Conservation (phyloP, 345 rosid genomes). For the Eucalyptus victrix region DNA sequence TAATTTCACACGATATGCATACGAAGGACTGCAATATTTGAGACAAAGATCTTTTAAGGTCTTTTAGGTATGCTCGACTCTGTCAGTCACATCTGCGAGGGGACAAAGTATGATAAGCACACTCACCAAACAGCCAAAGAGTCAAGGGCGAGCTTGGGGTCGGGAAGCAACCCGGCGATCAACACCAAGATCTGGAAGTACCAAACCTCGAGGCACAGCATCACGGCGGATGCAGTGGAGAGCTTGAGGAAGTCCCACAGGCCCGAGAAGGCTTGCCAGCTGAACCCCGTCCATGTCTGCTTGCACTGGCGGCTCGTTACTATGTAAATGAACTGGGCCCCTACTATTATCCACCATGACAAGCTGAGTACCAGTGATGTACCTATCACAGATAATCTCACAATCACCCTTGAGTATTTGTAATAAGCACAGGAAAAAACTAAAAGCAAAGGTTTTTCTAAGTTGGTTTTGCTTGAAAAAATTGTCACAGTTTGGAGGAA, state of each 20-base stretch:
- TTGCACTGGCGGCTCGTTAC: constrained; percentile 24
- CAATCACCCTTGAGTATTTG: background rate
- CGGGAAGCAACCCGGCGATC: constrained; percentile 63
- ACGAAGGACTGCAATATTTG: background rate
- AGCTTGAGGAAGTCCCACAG: constrained; percentile 56
- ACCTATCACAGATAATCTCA: constrained; percentile 17
- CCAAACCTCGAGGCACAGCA: constrained; percentile 91
- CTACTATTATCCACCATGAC: constrained; percentile 83
- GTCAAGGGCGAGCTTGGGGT: constrained; percentile 58
- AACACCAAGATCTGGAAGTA: constrained; percentile 63
- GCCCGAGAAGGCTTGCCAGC: constrained; percentile 47
- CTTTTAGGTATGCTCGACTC: background rate
- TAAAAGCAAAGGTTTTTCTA: background rate
- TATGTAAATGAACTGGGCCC: constrained; percentile 42
- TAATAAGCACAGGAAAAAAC: background rate
- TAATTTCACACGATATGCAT: background rate
- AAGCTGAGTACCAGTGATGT: constrained; percentile 56
- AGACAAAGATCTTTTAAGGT: background rate
- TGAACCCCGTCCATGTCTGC: constrained; percentile 61
- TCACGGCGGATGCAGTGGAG: constrained; percentile 72
- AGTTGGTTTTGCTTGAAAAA: background rate
- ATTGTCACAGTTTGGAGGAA: background rate
- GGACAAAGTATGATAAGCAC: background rate
- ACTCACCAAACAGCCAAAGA: constrained; percentile 69
- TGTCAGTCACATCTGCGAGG: background rate